Evolutionary conservation across 2,329 filamentous ascomycete species (phyloP), one percentile per base, ranked within the genome.

Genomic region (Aspergillus chevalieri): DNA sequence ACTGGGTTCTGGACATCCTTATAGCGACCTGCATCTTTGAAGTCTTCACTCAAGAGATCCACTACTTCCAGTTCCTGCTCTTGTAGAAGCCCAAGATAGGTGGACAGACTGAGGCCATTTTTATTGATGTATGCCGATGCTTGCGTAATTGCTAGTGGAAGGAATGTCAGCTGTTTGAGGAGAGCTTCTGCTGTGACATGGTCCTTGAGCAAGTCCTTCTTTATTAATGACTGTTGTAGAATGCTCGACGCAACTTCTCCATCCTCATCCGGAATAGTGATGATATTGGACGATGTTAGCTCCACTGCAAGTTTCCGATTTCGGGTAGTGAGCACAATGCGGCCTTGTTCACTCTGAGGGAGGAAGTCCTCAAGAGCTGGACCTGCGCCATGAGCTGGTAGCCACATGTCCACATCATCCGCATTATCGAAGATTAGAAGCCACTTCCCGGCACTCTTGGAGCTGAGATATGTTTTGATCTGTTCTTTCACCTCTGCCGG

Each of bases 341-440:
- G 42, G 3, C 56, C 58, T 41, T 60, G 52, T 4, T 57, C 43
- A 19, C 43, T 60, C 1, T 39, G 33, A 41, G 58, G 58, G 17
- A 59, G 39, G 19, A 51, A 52, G 26, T 52, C 34, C 21, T 49
- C 49, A 3, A 57, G 47, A 22, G 49, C 14, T 14, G 38, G 8
- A 0, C 28, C 6, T 43, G 48, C 30, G 30, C 15, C n/a, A 34
- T 22, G 47, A 2, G 19, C 47, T 21, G 30, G 22, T 7, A 36
- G 46, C 56, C 56, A 55, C 48, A 62, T 50, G 14, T 56, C 49
- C 2, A 44, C 48, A 45, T 59, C 54, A 54, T 64, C 60, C 5
- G 59, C 60, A 46, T 62, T 62, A 24, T 63, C 59, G 14, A 61
- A 54, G 22, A 64, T 51, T 7, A 62, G 50, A 33, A 64, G 53